Evolutionary conservation across 257 asterid species (phyloP), one percentile per base, ranked within the genome.

Genomic region (Fraxinus excelsior): DNA sequence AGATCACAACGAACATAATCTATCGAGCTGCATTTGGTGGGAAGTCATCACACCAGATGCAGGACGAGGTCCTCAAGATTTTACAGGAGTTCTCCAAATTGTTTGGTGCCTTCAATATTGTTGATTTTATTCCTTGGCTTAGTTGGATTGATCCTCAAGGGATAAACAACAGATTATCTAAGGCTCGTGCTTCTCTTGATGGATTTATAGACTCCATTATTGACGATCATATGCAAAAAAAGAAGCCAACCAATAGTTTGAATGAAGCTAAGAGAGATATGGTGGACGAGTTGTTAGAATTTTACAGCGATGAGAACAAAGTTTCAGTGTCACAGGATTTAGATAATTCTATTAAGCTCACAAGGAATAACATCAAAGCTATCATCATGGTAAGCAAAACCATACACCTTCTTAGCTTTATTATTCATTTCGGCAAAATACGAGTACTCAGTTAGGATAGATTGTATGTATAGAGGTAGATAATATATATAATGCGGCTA

Each of bases 21-120:
- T 92, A 89, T 74, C 84, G 96, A 78, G 97, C 97, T 0, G 98
- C 98, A 4, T 94, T 94, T 44, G 98, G 97, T 72, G 78, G 97
- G 53, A 82, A 8, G 10, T 35, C 86, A 72, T 92, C 93, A 1
- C 78, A 28, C 2, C 88, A 88, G 7, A 97, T 94, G 14, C 91
- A 89, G 71, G 96, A 89, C 37, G 87, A 94, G 0, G 92, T 94
- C 56, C 89, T 94, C 60, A 72, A 81, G 80, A 92, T 94, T 23
- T 14, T 94, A 75, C 97, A 89, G 23, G 98, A 94, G 75, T 88
- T 94, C 44, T 94, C 98, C 0, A 88, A 87, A 76, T 70, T 94
- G 7, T 92, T 94, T 31, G 98, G 94, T 0, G 98, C 97, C 0
- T 94, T 94, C 23, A 92, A 92, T 69, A 42, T 92, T 0, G 82